Evolutionary conservation across 2,329 filamentous ascomycete genomes (phyloP), one percentile per base, ranked within the genome.

Genomic region (Cladosporium austrohemisphaericum): DNA sequence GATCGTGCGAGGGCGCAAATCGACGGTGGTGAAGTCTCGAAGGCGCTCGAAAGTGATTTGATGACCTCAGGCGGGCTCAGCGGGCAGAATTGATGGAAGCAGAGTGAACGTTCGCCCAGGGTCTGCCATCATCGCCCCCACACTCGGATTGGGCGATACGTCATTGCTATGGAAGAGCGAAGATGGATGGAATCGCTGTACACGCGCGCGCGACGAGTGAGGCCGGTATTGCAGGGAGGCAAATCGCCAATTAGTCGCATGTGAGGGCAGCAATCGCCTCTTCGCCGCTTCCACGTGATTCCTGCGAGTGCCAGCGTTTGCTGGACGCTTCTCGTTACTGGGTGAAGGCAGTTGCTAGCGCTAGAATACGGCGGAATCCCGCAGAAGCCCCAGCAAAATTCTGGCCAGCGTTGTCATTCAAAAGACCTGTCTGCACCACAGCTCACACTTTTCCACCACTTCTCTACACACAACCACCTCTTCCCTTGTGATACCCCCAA

Each of bases 341-440:
- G 44, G 44, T 47, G 44, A 47, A 38, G 33, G 43, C 13, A 23
- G 16, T 26, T 36, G 25, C 44, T 38, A 47, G 33, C 44, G 44
- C 44, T 47, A 35, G 44, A 47, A 47, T 28, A 28, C 23, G 23
- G 44, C 44, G 44, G 44, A 47, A 47, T 47, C 44, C 44, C 44
- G 44, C 44, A 47, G 44, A 47, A 47, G 33, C 44, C 44, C 44
- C 44, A 47, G 44, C 44, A 47, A 46, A 47, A 47, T 38, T 47
- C 31, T 18, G 23, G 31, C 41, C 29, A 19, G 31, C 31, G 26
- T 23, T 20, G 19, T 47, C 32, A 47, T 38, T 47, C 33, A 37
- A 35, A 38, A 47, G 33, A 47, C 33, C 44, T 47, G 16, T 28
- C 32, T 28, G 32, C 44, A 47, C 44, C 44, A 38, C 44, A 38